phyloP scores from a whole-genome alignment of 306 rosid genomes.

The Malus fusca region DNA sequence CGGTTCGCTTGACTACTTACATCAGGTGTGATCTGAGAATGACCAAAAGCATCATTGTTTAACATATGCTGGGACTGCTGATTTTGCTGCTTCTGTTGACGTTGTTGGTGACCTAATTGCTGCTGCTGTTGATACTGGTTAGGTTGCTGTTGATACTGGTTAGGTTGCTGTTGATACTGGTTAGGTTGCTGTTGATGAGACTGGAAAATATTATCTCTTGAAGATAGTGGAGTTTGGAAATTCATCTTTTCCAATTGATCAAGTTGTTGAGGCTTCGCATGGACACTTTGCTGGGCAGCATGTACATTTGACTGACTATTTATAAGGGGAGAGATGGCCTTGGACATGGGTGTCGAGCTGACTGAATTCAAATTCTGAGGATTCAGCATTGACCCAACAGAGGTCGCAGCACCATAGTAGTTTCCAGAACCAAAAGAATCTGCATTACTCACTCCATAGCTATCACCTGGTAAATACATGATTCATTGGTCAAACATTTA shows the following conservation, averaged over 20 bases:
- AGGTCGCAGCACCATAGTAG: slow-evolving; percentile 47
- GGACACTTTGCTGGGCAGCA: slow-evolving; percentile 52
- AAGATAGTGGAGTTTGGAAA: slow-evolving; percentile 55
- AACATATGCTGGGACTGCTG: slow-evolving; percentile 58
- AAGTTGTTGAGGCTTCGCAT: slow-evolving; percentile 48
- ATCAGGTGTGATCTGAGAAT: slow-evolving; percentile 55
- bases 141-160: slow-evolving; percentile 65
- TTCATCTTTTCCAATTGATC: slow-evolving; percentile 71
- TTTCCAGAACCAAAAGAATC: slow-evolving; percentile 71
- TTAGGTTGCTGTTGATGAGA: slow-evolving; percentile 63
- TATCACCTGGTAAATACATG: slow-evolving; percentile 65
- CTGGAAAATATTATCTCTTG: slow-evolving; percentile 51
- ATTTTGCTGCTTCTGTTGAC: slow-evolving; percentile 48
- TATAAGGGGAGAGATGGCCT: slow-evolving; percentile 44
- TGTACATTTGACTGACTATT: slow-evolving; percentile 63
- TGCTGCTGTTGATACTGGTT: slow-evolving; percentile 71
- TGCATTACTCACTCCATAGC: slow-evolving; percentile 52
- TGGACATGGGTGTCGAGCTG: slow-evolving; percentile 51
- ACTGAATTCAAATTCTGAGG: slow-evolving; percentile 58
- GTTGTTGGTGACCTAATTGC: slow-evolving; percentile 53
- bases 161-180: slow-evolving; percentile 67
- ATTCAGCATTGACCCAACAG: slow-evolving; percentile 71
- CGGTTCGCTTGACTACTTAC: slow-evolving; percentile 53
- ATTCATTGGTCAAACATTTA: slow-evolving; percentile 19
- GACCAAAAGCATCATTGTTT: slow-evolving; percentile 49